Percentiles rank a stretch among this genome's conserved stretches.
These are phyloP conservation scores for Leccinum broughii DNA, from an alignment of 768 basidiomycete species.

Conservation along the genomic window DNA sequence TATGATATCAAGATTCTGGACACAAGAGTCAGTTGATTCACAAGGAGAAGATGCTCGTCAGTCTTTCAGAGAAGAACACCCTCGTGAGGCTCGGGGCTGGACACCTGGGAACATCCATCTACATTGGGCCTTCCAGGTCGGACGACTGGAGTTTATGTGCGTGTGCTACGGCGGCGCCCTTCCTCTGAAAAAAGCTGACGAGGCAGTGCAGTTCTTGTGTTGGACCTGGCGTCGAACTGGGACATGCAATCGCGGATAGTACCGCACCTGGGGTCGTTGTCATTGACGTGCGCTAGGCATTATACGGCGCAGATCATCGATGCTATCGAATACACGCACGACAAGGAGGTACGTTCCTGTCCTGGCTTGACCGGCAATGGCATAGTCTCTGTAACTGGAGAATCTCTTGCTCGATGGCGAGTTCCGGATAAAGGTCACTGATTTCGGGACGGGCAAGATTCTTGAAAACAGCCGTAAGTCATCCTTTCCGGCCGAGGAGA, in stretches of 20 bases:
- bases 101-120: constrained; percentile 79
- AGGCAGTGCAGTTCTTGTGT: constrained; percentile 61
- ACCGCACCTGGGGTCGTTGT: constrained; percentile 80
- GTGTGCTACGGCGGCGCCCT: constrained; percentile 28
- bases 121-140: constrained; percentile 73
- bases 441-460: too few relatives aligned
- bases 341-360: constrained; percentile 60
- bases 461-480: too few relatives aligned
- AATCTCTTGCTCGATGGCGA: constrained; percentile 39
- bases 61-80: constrained; percentile 76
- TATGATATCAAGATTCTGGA: too few relatives aligned
- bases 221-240: constrained; percentile 75
- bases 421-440: too few relatives aligned
- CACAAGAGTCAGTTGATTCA: constrained; percentile 45
- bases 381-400: constrained; percentile 64
- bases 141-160: constrained; percentile 82
- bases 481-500: too few relatives aligned
- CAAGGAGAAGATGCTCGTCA: constrained; percentile 75
- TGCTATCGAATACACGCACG: constrained; percentile 88
- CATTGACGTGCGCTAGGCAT: constrained; percentile 69
- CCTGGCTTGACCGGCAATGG: constrained; percentile 6
- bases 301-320: constrained; percentile 92
- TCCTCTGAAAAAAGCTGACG: constrained; percentile 6
- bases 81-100: constrained; percentile 63
- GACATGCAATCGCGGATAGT: constrained; percentile 69